Percentiles rank a stretch among this genome's conserved stretches.
These are phyloP conservation scores for Dendrothele bispora DNA, from an alignment of 768 basidiomycete genomes.

Conservation along the genomic window DNA sequence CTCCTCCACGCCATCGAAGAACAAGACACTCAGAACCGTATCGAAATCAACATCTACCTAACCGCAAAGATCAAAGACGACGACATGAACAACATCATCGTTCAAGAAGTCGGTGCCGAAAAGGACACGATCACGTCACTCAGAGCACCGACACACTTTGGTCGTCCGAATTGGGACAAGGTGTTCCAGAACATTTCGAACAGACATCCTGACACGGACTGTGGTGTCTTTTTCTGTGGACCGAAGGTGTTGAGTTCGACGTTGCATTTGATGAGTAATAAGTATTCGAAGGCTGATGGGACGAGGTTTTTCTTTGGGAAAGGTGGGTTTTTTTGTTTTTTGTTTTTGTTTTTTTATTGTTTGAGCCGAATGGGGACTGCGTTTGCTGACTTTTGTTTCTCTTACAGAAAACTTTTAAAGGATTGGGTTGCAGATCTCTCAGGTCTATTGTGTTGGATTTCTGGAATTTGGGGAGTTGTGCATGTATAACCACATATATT, in stretches of 20 bases:
- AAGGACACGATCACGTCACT: slow-evolving; percentile 89
- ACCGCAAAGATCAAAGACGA: slow-evolving; percentile 90
- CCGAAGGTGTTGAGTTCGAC: slow-evolving; percentile 67
- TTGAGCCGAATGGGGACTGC: too few species aligned
- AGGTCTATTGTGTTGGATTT: too few species aligned
- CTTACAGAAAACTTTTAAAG: slow-evolving; percentile 35
- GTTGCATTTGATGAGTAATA: slow-evolving; percentile 81
- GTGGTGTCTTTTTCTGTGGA: slow-evolving; percentile 94
- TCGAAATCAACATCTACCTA: slow-evolving; percentile 94
- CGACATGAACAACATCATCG: slow-evolving; percentile 92
- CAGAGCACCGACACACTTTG: slow-evolving; percentile 90
- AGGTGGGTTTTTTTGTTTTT: slow-evolving; percentile 44
- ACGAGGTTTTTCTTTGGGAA: slow-evolving; percentile 91
- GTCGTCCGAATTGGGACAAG: slow-evolving; percentile 84
- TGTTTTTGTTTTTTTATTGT: too few species aligned
- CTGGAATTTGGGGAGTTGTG: too few species aligned
- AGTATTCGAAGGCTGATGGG: slow-evolving; percentile 76
- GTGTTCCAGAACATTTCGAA: slow-evolving; percentile 72
- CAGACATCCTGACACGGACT: slow-evolving; percentile 86
- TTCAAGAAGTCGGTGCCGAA: slow-evolving; percentile 91
- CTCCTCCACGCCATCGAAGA: slow-evolving; percentile 91
- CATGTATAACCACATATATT: too few species aligned
- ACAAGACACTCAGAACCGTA: slow-evolving; percentile 80
- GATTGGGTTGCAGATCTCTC: too few species aligned
- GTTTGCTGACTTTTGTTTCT: not conserved